Conservation (phyloP, 441 rosid genomes). For the Capsella rubella region DNA sequence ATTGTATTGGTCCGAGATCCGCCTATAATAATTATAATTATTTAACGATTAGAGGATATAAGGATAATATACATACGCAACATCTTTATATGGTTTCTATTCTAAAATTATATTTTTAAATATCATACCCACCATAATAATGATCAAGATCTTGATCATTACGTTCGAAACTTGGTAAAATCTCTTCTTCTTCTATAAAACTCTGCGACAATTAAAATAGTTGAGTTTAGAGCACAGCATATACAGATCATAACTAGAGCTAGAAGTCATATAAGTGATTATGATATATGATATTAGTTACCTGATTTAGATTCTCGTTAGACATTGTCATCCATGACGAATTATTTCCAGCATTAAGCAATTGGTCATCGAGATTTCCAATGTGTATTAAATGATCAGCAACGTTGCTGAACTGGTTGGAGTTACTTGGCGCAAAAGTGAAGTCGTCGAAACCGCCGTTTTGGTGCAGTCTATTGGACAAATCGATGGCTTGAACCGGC, state of each 20-base stretch:
- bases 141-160: slow-evolving; percentile 32
- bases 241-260: no score
- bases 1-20: slow-evolving; percentile 29
- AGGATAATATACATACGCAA: slow-evolving; percentile 20
- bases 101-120: neutral
- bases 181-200: slow-evolving; percentile 64
- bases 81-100: neutral
- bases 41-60: slow-evolving; percentile 25
- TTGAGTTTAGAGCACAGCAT: neutral
- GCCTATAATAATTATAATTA: slow-evolving; percentile 6
- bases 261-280: neutral
- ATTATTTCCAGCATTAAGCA: slow-evolving; percentile 49
- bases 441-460: slow-evolving; percentile 51
- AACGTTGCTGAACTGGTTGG: slow-evolving; percentile 31
- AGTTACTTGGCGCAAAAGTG: slow-evolving; percentile 33
- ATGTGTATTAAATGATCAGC: slow-evolving; percentile 50
- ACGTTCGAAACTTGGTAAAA: slow-evolving; percentile 50
- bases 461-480: slow-evolving; percentile 21
- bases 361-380: slow-evolving; percentile 51
- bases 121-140: slow-evolving; percentile 42
- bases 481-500: slow-evolving; percentile 44
- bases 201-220: slow-evolving; percentile 49
- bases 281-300: slow-evolving; percentile 13
- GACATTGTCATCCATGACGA: slow-evolving; percentile 81
- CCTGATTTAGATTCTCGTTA: slow-evolving; percentile 58